phyloP scores from a whole-genome alignment of 1,284 basidiomycete species.

The Grifola frondosa region DNA sequence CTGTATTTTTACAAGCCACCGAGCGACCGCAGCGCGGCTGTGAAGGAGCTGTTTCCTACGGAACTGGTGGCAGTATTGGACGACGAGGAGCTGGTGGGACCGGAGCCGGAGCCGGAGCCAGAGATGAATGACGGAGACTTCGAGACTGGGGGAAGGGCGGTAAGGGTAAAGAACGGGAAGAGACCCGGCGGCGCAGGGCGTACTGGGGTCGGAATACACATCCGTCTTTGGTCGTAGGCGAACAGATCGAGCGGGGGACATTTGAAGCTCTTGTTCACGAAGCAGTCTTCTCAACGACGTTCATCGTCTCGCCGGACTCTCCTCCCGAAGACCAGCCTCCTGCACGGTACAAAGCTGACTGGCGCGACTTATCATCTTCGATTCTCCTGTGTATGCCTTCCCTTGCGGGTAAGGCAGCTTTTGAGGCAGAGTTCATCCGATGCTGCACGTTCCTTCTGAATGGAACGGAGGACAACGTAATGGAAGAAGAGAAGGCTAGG shows the following conservation, averaged over 20 bases:
- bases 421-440: conserved; percentile 69
- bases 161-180: conserved; percentile 35
- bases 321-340: neutral
- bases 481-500: conserved; percentile 41
- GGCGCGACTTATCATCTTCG: conserved; percentile 62
- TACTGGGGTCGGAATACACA: conserved; percentile 79
- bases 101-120: conserved; percentile 23
- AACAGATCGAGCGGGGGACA: conserved; percentile 59
- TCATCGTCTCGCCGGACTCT: conserved; percentile 27
- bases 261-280: conserved; percentile 80
- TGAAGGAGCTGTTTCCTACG: conserved; percentile 73
- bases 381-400: conserved; percentile 59
- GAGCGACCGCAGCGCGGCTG: conserved; percentile 55
- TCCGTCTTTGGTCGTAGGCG: conserved; percentile 59
- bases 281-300: conserved; percentile 73
- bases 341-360: conserved; percentile 29
- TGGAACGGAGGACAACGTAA: conserved; percentile 47
- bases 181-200: conserved; percentile 58
- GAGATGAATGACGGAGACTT: conserved; percentile 37
- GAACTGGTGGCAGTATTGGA: conserved; percentile 53
- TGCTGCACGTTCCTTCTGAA: conserved; percentile 62
- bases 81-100: conserved; percentile 42
- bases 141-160: conserved; percentile 25
- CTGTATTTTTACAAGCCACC: conserved; percentile 82
- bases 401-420: conserved; percentile 51